Base-by-base conservation (phyloP, 2,329 filamentous ascomycete species). In the Colletotrichum abscissum region DNA sequence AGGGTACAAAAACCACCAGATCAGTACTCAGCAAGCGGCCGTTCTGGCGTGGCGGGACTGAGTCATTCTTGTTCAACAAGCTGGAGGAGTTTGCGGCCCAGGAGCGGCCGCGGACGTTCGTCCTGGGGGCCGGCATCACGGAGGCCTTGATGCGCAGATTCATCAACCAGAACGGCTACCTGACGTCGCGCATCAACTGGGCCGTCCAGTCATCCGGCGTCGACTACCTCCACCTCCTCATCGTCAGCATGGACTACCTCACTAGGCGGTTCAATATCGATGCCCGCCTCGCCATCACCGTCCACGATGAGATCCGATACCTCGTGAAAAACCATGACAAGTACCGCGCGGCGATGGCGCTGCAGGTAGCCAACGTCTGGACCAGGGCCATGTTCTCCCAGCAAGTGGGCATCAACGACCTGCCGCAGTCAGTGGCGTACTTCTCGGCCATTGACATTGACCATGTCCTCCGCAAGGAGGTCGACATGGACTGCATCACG, bases 111-210 rank as follows among this genome's bases (percentile, higher is more conserved):
- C 91, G 94, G 4, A 99, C 97, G 0, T 97, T 97, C 0, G 95
- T 98, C 0, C 88, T 99, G 4, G 97, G 95, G 3, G 97, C 97
- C 11, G 96, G 95, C 19, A 99, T 99, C 76, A 99, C 97, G 0
- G 95, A 99, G 84, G 97, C 97, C 0, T 86, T 99, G 24, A 97
- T 97, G 92, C 89, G 92, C 66, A 92, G 94, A 19, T 97, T 93
- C 79, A 92, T 99, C 78, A 94, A 90, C 82, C 97, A 94, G 79
- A 95, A 95, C 46, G 94, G 93, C 26, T 99, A 98, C 84, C 92
- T 99, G 85, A 98, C 97, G 1, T 97, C 94, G 22, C 92, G 97
- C 42, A 98, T 99, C 84, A 99, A 99, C 81, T 99, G 97, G 97
- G 97, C 97, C 3, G 98, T 99, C 77, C 97, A 99, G 79, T 98